A percentile compares a stretch with the other conserved stretches of the same genome.
Conservation (phyloP, 2,329 filamentous ascomycete genomes). For the Coleophoma cylindrospora region DNA sequence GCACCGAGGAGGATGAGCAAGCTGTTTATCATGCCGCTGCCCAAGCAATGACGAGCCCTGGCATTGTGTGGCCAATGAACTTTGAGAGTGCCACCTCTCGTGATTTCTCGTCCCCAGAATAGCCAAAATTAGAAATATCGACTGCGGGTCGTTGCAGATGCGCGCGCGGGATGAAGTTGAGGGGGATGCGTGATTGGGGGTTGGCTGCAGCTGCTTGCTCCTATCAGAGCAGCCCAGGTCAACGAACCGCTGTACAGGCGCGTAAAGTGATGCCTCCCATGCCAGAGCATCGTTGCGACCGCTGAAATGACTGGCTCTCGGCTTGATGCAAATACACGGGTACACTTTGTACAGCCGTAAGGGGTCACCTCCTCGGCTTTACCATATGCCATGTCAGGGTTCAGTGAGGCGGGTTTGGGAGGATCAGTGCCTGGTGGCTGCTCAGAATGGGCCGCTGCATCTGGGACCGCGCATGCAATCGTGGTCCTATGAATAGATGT, state of each 20-base stretch:
- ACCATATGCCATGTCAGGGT: too few species aligned
- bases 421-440: too few species aligned
- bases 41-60: constrained; percentile 4
- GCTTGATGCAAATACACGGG: too few species aligned
- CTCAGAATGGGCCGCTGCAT: neutral
- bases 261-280: neutral
- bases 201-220: constrained; percentile 5
- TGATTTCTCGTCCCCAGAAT: constrained; percentile 2
- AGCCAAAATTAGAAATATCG: constrained; percentile 14
- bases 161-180: neutral
- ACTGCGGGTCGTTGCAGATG: too few species aligned
- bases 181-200: constrained; percentile 8
- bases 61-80: constrained; percentile 9
- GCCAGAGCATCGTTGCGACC: neutral
- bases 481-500: neutral
- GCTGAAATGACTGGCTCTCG: neutral
- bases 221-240: neutral
- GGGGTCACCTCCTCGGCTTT: too few species aligned
- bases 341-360: too few species aligned
- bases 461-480: neutral
- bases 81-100: too few species aligned
- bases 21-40: constrained; percentile 12
- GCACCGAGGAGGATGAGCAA: constrained; percentile 6
- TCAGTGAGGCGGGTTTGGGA: too few species aligned
- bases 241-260: neutral